Evolutionary conservation across 768 basidiomycete genomes (phyloP).

Genomic region (Asterophora lycoperdoides): DNA sequence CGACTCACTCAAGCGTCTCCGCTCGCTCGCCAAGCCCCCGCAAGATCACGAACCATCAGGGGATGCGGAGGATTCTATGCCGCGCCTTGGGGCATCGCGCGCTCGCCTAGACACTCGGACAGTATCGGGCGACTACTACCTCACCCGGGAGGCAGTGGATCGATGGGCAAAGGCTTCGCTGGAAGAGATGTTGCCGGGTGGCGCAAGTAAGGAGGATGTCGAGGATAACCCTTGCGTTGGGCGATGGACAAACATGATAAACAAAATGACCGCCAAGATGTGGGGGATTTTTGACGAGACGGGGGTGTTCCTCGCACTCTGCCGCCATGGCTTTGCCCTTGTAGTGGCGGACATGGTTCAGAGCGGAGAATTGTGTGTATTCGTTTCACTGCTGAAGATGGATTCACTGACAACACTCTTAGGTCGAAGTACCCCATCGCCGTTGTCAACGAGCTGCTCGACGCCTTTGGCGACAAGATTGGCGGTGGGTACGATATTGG

Average conservation of each 20-base stretch:
- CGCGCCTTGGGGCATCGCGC: background rate
- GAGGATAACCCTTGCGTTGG: conserved; percentile 14
- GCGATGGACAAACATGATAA: conserved; percentile 20
- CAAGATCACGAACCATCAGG: background rate
- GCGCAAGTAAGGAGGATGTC: background rate
- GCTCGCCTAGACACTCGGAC: conserved; percentile 12
- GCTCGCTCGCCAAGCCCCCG: too few relatives aligned
- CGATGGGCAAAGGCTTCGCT: too few relatives aligned
- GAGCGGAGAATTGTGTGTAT: conserved; percentile 22
- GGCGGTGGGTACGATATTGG: conserved; percentile 25
- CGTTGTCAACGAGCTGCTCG: conserved; percentile 12
- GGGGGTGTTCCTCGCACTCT: too few relatives aligned
- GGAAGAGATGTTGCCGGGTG: conserved; percentile 1
- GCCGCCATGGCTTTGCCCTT: too few relatives aligned
- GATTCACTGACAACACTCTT: background rate
- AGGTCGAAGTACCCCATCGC: conserved; percentile 28
- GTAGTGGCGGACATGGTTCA: too few relatives aligned
- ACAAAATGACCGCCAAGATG: conserved; percentile 15
- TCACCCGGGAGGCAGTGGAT: too few relatives aligned
- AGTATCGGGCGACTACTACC: conserved; percentile 16
- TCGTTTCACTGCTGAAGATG: background rate
- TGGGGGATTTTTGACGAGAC: too few relatives aligned
- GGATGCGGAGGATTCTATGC: background rate
- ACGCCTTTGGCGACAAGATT: conserved; percentile 12
- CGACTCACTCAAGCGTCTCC: conserved; percentile 23